Evolutionary conservation across 2,329 filamentous ascomycete genomes (phyloP), one percentile per base, ranked within the genome.

Genomic region (Ophiostoma piceae): DNA sequence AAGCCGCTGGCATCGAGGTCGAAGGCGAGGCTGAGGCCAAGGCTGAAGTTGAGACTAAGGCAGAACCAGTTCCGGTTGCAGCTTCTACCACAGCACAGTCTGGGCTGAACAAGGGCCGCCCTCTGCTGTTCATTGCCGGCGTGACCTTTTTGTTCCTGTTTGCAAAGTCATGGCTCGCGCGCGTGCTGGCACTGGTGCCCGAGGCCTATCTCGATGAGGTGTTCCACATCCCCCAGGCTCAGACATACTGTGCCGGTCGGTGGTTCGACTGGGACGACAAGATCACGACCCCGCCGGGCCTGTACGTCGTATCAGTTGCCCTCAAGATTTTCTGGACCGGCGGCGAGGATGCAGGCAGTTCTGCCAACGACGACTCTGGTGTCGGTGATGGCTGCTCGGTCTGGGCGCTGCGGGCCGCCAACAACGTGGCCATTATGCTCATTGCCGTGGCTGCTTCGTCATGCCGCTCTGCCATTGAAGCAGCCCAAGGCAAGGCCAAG

Each of bases 221-320:
- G 39, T 96, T 95, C 73, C 92, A 99, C 78, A 89, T 97, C 29
- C 92, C 92, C 0, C 95, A 99, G 79, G 93, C 93, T 0, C 92
- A 96, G 75, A 87, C 86, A 39, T 99, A 97, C 78, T 97, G 94
- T 78, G 78, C 85, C 57, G 89, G 90, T 12, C 85, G 85, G 69
- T 96, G 90, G 81, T 77, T 79, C 14, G 84, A 92, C 70, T 99
- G 95, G 95, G 94, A 99, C 79, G 90, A 94, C 71, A 99, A 98
- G 78, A 95, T 99, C 77, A 99, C 95, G 0, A 99, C 95, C 1
- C 95, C 95, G 0, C 94, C 95, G 0, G 95, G 94, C 43, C 81
- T 99, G 81, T 74, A 74, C 43, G 54, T 73, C 19, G 69, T 74
- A 12, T 74, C 73, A 2, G 69, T 72, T 11, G 67, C 71, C 26